Evolutionary conservation across 1,284 basidiomycete species (phyloP).

Genomic region (Leccinum solheimii): DNA sequence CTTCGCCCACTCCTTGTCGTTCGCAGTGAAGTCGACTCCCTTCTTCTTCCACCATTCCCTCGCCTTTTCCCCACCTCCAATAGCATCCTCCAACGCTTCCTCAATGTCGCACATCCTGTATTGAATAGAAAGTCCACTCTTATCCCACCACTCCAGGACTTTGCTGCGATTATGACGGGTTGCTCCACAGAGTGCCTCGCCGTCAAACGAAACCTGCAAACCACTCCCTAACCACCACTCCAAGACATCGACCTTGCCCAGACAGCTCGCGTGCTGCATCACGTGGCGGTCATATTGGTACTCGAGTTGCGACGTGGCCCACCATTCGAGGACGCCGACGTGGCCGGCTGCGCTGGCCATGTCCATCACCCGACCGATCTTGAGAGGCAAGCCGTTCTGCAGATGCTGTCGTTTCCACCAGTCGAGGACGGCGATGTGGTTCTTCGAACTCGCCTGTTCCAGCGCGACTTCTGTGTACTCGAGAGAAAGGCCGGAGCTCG

Average conservation of each 20-base stretch:
- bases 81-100: slow-evolving; percentile 81
- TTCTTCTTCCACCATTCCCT: slow-evolving; percentile 76
- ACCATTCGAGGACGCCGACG: slow-evolving; percentile 76
- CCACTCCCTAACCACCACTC: slow-evolving; percentile 82
- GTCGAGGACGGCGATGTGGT: slow-evolving; percentile 67
- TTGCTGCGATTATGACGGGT: slow-evolving; percentile 79
- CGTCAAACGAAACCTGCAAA: slow-evolving; percentile 74
- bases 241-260: slow-evolving; percentile 77
- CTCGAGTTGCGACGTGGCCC: slow-evolving; percentile 72
- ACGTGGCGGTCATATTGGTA: slow-evolving; percentile 75
- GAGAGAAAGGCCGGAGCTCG: slow-evolving; percentile 52
- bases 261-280: slow-evolving; percentile 72
- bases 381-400: slow-evolving; percentile 55
- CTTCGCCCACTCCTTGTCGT: slow-evolving; percentile 83
- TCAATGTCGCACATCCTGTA: slow-evolving; percentile 86
- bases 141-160: slow-evolving; percentile 84
- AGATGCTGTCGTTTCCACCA: slow-evolving; percentile 71
- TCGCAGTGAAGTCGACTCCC: slow-evolving; percentile 76
- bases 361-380: slow-evolving; percentile 80
- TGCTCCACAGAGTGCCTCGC: slow-evolving; percentile 73
- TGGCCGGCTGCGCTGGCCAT: slow-evolving; percentile 73
- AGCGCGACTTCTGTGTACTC: slow-evolving; percentile 76
- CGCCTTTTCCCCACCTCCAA: slow-evolving; percentile 68
- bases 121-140: slow-evolving; percentile 69
- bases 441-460: slow-evolving; percentile 72